phyloP scores from a whole-genome alignment of 2,329 filamentous ascomycete species.

The Annulohypoxylon truncatum region DNA sequence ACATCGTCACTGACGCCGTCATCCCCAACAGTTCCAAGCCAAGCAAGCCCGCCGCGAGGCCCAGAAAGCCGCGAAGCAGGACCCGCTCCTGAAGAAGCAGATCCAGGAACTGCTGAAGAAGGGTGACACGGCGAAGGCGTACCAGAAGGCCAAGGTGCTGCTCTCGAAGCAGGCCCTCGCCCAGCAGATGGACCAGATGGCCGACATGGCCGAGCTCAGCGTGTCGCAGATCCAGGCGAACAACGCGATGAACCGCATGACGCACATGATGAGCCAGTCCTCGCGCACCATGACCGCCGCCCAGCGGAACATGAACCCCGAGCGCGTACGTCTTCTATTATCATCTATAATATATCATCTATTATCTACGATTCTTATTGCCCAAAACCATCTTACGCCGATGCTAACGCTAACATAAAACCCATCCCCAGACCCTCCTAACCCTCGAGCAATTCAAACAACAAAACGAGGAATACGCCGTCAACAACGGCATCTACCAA shows the following conservation, averaged over 20 bases:
- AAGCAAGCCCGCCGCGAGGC: constrained; percentile 72
- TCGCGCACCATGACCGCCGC: constrained; percentile 68
- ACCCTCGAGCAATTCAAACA: constrained; percentile 71
- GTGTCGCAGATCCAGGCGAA: constrained; percentile 72
- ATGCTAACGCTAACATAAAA: background rate
- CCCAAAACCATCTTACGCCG: too few species aligned
- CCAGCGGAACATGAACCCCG: constrained; percentile 69
- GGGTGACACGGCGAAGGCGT: constrained; percentile 71
- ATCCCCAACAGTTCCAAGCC: constrained; percentile 63
- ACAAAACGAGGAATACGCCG: constrained; percentile 73
- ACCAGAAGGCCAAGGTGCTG: constrained; percentile 72
- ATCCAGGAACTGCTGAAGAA: constrained; percentile 72
- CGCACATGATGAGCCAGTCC: constrained; percentile 71
- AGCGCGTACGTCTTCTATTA: constrained; percentile 57
- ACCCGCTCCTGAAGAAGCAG: constrained; percentile 70
- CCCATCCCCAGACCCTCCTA: constrained; percentile 62
- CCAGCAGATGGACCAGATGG: constrained; percentile 72
- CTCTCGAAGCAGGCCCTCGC: constrained; percentile 71
- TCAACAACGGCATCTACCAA: constrained; percentile 81
- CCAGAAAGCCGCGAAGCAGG: constrained; percentile 70
- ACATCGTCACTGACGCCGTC: constrained; percentile 10
- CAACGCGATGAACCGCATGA: constrained; percentile 74
- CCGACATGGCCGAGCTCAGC: constrained; percentile 71
- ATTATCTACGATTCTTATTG: too few species aligned
- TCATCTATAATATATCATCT: too few species aligned